Conservation (phyloP, 768 basidiomycete species). For the Gautieria morchelliformis region DNA sequence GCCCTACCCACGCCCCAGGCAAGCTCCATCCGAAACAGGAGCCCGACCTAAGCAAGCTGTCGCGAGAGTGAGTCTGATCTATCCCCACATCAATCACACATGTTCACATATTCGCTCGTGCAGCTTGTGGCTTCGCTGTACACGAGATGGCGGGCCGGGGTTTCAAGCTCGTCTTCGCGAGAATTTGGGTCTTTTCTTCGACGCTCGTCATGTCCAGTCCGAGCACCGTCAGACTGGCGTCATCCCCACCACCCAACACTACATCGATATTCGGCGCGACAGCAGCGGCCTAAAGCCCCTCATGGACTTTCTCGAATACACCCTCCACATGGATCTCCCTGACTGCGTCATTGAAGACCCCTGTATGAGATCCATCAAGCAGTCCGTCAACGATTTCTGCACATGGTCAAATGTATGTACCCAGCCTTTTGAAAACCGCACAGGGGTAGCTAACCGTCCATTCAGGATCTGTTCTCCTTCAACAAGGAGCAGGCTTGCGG, state of each 20-base stretch:
- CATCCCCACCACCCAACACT: slow-evolving; percentile 41
- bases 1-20: slow-evolving; percentile 11
- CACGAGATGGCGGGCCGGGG: slow-evolving; percentile 28
- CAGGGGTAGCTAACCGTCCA: background rate
- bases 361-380: slow-evolving; percentile 33
- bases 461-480: slow-evolving; percentile 33
- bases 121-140: slow-evolving; percentile 31
- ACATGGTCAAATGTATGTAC: slow-evolving; percentile 35
- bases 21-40: slow-evolving; percentile 20
- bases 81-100: too few relatives aligned
- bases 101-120: background rate
- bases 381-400: slow-evolving; percentile 42
- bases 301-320: slow-evolving; percentile 47
- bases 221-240: slow-evolving; percentile 28
- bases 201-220: slow-evolving; percentile 34
- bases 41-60: slow-evolving; percentile 19
- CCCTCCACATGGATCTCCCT: slow-evolving; percentile 39
- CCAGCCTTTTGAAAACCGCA: background rate
- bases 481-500: slow-evolving; percentile 31
- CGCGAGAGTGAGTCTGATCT: slow-evolving; percentile 23
- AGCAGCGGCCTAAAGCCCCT: slow-evolving; percentile 44
- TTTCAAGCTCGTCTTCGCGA: slow-evolving; percentile 30
- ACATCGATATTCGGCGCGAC: slow-evolving; percentile 42
- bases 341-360: slow-evolving; percentile 46
- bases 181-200: slow-evolving; percentile 34